A percentile compares a stretch with the other conserved stretches of the same genome.
phyloP scores from a whole-genome alignment of 1,139 yeast species.

The Blastobotrys serpentis region DNA sequence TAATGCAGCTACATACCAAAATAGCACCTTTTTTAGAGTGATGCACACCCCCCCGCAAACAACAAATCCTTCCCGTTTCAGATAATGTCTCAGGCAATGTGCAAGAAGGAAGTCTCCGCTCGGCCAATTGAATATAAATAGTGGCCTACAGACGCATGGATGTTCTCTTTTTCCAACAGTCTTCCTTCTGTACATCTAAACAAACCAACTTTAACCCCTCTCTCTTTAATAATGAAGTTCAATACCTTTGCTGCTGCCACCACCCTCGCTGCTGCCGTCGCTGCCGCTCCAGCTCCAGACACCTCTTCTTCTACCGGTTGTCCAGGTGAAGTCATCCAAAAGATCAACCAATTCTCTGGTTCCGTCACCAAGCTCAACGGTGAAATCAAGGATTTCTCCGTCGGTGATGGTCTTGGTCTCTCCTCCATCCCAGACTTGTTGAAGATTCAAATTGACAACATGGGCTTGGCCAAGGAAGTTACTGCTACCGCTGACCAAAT shows the following conservation, averaged over 20 bases:
- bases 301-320: conserved; percentile 8
- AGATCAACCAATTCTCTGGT: conserved; percentile 6
- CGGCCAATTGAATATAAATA: background rate
- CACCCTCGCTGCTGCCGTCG: conserved; percentile 3
- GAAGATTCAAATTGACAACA: conserved; percentile 19
- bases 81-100: background rate
- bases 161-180: background rate
- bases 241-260: background rate
- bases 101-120: conserved; percentile 3
- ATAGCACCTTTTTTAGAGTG: background rate
- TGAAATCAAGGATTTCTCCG: conserved; percentile 2
- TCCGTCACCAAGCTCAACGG: conserved; percentile 8
- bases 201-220: background rate
- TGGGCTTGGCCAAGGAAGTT: conserved; percentile 16
- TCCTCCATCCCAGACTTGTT: conserved; percentile 21
- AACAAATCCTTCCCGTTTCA: conserved; percentile 1
- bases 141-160: background rate
- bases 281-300: conserved; percentile 7
- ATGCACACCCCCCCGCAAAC: background rate
- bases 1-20: background rate
- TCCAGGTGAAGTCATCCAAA: conserved; percentile 8
- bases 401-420: conserved; percentile 13
- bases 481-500: conserved; percentile 17
- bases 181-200: background rate
- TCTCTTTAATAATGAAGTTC: conserved; percentile 4